Conservation (phyloP, 164 flowering plant species). For the Liriodendron chinense region DNA sequence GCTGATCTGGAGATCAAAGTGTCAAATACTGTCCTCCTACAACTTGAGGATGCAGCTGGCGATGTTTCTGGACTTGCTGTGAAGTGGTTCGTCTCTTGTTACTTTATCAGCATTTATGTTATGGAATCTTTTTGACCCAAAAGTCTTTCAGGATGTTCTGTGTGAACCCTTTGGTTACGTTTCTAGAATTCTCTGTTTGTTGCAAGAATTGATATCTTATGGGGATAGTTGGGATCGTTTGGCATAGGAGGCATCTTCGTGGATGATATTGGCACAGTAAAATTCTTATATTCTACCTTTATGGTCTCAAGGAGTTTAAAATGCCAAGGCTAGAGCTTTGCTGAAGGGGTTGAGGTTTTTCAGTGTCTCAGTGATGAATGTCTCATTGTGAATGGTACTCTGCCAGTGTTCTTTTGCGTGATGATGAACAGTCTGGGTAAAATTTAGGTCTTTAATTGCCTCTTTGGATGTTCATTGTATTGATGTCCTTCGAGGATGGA, state of each 20-base stretch:
- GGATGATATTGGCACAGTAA: not conserved
- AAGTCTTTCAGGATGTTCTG: not conserved
- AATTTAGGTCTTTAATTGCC: no score
- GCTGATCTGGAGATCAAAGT: slow-evolving; percentile 72
- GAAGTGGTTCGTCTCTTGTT: slow-evolving; percentile 58
- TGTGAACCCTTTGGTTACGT: no score
- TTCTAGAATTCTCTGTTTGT: no score
- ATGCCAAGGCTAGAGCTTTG: not conserved
- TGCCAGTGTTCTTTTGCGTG: no score
- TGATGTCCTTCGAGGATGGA: no score
- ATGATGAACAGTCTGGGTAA: no score
- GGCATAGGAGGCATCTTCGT: not conserved
- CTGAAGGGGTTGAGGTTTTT: not conserved
- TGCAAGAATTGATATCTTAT: no score
- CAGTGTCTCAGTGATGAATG: not conserved
- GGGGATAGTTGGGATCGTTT: not conserved
- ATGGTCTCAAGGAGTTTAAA: not conserved
- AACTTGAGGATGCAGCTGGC: slow-evolving; percentile 97
- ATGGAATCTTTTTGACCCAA: not conserved
- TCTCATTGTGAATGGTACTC: not conserved
- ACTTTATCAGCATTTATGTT: not conserved
- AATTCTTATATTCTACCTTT: not conserved
- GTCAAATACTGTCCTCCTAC: slow-evolving; percentile 70
- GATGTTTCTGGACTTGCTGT: slow-evolving; percentile 99
- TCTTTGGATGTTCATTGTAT: no score